phyloP scores from a whole-genome alignment of 2,329 filamentous ascomycete species.

The Sporothrix dimorphospora region DNA sequence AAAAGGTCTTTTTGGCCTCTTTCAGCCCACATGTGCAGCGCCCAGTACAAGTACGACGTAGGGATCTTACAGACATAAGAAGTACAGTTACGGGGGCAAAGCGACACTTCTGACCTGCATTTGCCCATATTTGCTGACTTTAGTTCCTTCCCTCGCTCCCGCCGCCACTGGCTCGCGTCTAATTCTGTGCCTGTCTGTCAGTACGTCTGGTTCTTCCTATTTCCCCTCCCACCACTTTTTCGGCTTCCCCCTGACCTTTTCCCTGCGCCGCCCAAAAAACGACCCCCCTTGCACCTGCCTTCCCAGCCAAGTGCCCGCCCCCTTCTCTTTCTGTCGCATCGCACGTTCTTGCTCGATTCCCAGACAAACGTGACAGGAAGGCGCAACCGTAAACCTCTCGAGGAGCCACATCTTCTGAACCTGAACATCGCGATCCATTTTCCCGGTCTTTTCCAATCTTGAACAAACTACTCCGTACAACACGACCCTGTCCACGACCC shows the following conservation, averaged over 20 bases:
- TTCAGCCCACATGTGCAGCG: neutral
- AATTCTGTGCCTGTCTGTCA: neutral
- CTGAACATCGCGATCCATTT: conserved; percentile 18
- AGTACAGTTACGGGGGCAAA: neutral
- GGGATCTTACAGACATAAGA: too few species aligned
- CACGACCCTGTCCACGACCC: neutral
- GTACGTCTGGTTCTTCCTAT: conserved; percentile 4
- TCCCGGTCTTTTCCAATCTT: neutral
- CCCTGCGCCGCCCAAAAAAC: conserved; percentile 11
- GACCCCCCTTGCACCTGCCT: conserved; percentile 15
- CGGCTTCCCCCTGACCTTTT: conserved; percentile 11
- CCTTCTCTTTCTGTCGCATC: conserved; percentile 26
- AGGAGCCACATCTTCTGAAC: conserved; percentile 21
- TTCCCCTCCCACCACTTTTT: neutral
- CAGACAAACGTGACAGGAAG: conserved; percentile 7
- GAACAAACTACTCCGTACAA: neutral
- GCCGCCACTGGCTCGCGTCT: neutral
- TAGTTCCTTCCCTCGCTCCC: neutral
- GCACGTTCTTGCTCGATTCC: neutral
- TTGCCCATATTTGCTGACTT: conserved; percentile 5
- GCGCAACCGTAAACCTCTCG: neutral
- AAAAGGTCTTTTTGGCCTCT: neutral
- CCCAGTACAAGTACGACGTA: too few species aligned
- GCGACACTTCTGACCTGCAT: conserved; percentile 3
- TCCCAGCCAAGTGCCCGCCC: neutral